Conservation (phyloP, 768 basidiomycete genomes). For the Lentinus brumalis region DNA sequence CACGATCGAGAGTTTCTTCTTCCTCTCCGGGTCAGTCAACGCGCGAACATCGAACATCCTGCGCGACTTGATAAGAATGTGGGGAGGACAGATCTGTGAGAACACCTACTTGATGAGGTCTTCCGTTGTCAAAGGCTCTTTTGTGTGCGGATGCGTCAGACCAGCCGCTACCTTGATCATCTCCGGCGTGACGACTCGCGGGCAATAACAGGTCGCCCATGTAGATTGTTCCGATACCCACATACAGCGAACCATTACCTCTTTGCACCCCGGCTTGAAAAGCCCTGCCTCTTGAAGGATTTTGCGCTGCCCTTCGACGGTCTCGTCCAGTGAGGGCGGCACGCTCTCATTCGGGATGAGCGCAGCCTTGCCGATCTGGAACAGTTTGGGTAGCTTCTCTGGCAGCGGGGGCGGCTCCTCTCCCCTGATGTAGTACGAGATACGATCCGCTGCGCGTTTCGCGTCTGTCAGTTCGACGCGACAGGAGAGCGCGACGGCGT, state of each 20-base stretch:
- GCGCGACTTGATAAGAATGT: no score
- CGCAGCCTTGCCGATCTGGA: constrained; percentile 13
- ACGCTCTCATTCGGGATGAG: constrained; percentile 3
- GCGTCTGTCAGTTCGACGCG: constrained; percentile 6
- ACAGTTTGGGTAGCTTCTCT: constrained; percentile 14
- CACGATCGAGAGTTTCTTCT: constrained; percentile 14
- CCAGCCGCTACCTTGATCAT: constrained; percentile 3
- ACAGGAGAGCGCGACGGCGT: constrained; percentile 8
- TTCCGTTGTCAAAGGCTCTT: neutral
- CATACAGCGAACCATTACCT: constrained; percentile 1
- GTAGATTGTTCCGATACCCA: constrained; percentile 3
- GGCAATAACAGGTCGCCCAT: constrained; percentile 9
- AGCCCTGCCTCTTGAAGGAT: neutral
- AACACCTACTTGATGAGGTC: constrained; percentile 6
- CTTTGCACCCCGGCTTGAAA: constrained; percentile 1
- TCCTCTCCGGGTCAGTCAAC: constrained; percentile 2
- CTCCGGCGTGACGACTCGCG: constrained; percentile 7
- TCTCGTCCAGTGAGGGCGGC: constrained; percentile 8
- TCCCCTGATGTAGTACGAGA: constrained; percentile 5
- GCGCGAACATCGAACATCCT: constrained; percentile 9
- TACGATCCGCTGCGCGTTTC: neutral
- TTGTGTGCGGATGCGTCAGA: constrained; percentile 3
- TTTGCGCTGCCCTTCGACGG: neutral
- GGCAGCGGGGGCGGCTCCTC: constrained; percentile 10
- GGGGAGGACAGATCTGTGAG: neutral